Percentiles rank a stretch among this genome's conserved stretches.
Evolutionary conservation across 106 monocot species (phyloP).

Genomic region (Apostasia ramifera): DNA sequence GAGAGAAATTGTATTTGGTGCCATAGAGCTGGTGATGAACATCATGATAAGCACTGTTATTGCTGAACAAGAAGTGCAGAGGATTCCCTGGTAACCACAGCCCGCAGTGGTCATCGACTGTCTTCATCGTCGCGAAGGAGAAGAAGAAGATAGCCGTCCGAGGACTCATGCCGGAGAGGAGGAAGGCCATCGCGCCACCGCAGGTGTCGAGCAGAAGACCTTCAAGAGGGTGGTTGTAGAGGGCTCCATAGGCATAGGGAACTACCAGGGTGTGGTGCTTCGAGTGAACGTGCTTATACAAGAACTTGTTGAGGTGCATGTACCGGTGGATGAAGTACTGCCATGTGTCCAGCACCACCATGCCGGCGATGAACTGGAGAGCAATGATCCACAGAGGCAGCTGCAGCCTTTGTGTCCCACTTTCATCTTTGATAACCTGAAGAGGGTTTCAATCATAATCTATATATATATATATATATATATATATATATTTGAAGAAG

Average conservation of each 20-base stretch:
- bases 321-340: slow-evolving; percentile 24
- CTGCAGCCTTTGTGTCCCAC: not conserved
- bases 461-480: no score
- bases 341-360: slow-evolving; percentile 37
- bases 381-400: slow-evolving; percentile 2
- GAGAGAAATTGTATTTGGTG: slow-evolving; percentile 27
- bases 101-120: not conserved
- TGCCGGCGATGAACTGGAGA: slow-evolving; percentile 23
- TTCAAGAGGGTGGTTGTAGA: slow-evolving; percentile 40
- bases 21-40: slow-evolving; percentile 34
- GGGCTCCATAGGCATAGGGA: slow-evolving; percentile 37
- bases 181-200: slow-evolving; percentile 28
- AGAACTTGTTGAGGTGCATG: slow-evolving; percentile 36
- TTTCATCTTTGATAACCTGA: slow-evolving; percentile 6
- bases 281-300: slow-evolving; percentile 33
- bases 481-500: no score
- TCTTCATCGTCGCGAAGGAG: slow-evolving; percentile 27
- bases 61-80: slow-evolving; percentile 17
- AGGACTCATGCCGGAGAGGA: slow-evolving; percentile 22
- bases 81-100: slow-evolving; percentile 16
- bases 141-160: slow-evolving; percentile 25
- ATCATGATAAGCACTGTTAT: slow-evolving; percentile 28
- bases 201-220: slow-evolving; percentile 26
- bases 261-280: slow-evolving; percentile 42
- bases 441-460: no score